These are phyloP conservation scores for Soucietia sequanensis DNA, from an alignment of 805 yeast genomes.

Conservation along the genomic window DNA sequence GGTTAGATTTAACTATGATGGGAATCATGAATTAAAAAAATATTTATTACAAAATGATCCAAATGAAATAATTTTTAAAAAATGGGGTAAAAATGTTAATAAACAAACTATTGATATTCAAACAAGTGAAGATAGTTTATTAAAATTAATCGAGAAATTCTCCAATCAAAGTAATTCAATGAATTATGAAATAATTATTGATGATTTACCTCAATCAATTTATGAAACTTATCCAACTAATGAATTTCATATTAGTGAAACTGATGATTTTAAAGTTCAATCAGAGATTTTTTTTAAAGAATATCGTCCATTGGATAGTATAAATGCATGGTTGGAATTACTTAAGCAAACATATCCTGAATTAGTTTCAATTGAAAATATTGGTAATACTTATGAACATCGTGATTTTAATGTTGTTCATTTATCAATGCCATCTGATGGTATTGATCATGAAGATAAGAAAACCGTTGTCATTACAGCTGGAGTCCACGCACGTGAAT, in stretches of 20 bases:
- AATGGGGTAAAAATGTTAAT: constrained; percentile 49
- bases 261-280: constrained; percentile 13
- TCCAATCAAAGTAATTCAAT: constrained; percentile 16
- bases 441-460: constrained; percentile 33
- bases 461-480: constrained; percentile 75
- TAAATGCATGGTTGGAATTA: constrained; percentile 69
- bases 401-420: constrained; percentile 68
- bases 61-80: constrained; percentile 13
- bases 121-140: constrained; percentile 17
- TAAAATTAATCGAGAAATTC: constrained; percentile 17
- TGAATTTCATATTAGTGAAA: constrained; percentile 3
- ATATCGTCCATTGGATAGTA: constrained; percentile 65
- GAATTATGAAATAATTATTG: constrained; percentile 44
- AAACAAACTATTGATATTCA: constrained; percentile 16
- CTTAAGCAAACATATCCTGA: constrained; percentile 63
- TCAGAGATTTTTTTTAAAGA: constrained; percentile 65
- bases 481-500: constrained; percentile 88
- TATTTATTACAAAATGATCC: constrained; percentile 13
- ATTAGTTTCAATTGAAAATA: constrained; percentile 57
- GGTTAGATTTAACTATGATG: constrained; percentile 37
- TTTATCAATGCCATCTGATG: constrained; percentile 48
- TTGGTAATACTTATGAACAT: constrained; percentile 78
- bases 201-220: constrained; percentile 56
- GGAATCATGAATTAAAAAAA: constrained; percentile 13
- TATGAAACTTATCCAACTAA: constrained; percentile 52